Evolutionary conservation across 2,329 filamentous ascomycete genomes (phyloP).

Genomic region (Westerdykella ornata): DNA sequence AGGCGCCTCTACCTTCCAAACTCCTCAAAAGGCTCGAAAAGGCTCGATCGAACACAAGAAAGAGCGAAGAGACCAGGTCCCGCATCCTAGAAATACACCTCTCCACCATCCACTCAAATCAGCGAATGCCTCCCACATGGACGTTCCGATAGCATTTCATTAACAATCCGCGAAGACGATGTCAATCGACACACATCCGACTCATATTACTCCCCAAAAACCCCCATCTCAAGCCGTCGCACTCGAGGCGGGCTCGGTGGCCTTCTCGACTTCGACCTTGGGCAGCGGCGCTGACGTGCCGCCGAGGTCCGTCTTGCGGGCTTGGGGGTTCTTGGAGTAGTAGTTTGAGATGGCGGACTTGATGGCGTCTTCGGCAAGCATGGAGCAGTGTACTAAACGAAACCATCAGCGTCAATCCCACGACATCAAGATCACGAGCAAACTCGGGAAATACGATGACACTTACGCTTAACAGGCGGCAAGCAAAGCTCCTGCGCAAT

Average conservation of each 20-base stretch:
- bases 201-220: too few species aligned
- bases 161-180: too few species aligned
- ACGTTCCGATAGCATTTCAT: too few species aligned
- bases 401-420: conserved; percentile 8
- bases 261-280: conserved; percentile 55
- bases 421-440: not conserved
- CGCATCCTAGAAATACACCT: too few species aligned
- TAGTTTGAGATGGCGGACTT: conserved; percentile 88
- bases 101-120: too few species aligned
- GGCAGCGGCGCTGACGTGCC: conserved; percentile 66
- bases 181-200: too few species aligned
- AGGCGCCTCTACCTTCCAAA: too few species aligned
- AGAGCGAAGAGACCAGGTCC: too few species aligned
- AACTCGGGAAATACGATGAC: not conserved
- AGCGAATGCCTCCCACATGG: too few species aligned
- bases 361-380: conserved; percentile 89
- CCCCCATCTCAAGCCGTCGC: not conserved
- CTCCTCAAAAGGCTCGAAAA: too few species aligned
- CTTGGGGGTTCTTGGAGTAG: conserved; percentile 81
- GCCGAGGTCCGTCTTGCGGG: conserved; percentile 65
- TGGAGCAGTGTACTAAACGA: conserved; percentile 71
- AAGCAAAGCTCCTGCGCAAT: conserved; percentile 94
- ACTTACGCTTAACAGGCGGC: conserved; percentile 78
- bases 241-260: conserved; percentile 36
- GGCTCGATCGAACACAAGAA: too few species aligned